A percentile compares a stretch with the other conserved stretches of the same genome.
These are phyloP conservation scores for Apiospora saccharicola DNA, from an alignment of 2,329 filamentous ascomycete species.

Conservation along the genomic window DNA sequence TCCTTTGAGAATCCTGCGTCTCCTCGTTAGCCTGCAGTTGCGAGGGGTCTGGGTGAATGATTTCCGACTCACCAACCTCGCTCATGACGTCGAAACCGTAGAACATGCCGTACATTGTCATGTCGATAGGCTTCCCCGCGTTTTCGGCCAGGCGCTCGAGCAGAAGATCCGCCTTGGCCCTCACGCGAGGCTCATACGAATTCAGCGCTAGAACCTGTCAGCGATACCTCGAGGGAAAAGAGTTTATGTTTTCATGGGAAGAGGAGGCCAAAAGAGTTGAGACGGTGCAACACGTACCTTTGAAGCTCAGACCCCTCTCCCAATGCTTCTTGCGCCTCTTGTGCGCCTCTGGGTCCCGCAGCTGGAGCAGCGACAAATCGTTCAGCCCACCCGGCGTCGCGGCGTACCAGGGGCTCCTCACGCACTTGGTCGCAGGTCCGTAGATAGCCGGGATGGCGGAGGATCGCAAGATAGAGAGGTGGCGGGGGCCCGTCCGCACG, in stretches of 20 bases:
- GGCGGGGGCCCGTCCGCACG: constrained; percentile 29
- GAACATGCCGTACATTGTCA: constrained; percentile 25
- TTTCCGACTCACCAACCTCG: constrained; percentile 20
- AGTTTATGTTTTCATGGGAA: no score
- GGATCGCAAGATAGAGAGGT: constrained; percentile 27
- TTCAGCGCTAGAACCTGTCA: background rate
- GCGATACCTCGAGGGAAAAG: background rate
- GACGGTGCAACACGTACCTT: constrained; percentile 18
- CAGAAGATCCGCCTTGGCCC: constrained; percentile 23
- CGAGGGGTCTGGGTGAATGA: constrained; percentile 32
- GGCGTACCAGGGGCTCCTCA: background rate
- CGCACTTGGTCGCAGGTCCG: background rate
- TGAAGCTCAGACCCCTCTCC: constrained; percentile 27
- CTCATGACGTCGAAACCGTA: constrained; percentile 27
- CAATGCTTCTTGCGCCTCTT: constrained; percentile 18
- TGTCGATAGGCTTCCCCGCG: constrained; percentile 23
- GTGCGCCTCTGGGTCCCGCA: background rate
- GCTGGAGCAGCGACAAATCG: background rate
- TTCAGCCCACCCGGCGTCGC: background rate
- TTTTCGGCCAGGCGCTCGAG: constrained; percentile 1
- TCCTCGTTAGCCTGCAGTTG: constrained; percentile 24
- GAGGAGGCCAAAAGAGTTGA: background rate
- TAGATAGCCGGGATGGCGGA: background rate
- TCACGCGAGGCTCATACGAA: constrained; percentile 23
- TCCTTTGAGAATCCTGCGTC: constrained; percentile 45